These are phyloP conservation scores for Coemansia sp. DNA, from an alignment of 192 early-diverging fungal species.

Conservation along the genomic window DNA sequence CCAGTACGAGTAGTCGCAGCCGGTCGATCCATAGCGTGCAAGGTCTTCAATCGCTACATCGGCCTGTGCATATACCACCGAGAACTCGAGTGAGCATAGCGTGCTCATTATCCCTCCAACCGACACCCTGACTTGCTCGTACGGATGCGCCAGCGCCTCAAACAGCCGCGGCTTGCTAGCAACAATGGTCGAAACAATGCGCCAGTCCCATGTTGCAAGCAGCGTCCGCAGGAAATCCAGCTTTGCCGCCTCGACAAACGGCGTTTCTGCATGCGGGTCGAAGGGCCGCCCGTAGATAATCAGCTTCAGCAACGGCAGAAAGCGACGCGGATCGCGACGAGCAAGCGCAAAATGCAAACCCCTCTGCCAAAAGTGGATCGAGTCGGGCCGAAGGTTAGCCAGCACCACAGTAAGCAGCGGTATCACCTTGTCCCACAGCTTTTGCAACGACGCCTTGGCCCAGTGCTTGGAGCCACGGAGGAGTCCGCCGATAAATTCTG, in stretches of 20 bases:
- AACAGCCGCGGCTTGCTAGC: slow-evolving; percentile 35
- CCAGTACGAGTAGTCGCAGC: slow-evolving; percentile 55
- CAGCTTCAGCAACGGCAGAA: slow-evolving; percentile 71
- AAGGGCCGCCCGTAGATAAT: slow-evolving; percentile 64
- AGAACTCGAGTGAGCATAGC: slow-evolving; percentile 62
- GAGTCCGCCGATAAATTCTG: slow-evolving; percentile 79
- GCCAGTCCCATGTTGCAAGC: slow-evolving; percentile 72
- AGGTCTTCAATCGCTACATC: slow-evolving; percentile 42
- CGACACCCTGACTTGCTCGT: slow-evolving; percentile 86
- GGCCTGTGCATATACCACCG: slow-evolving; percentile 61
- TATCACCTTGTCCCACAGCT: slow-evolving; percentile 73
- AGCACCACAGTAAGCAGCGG: slow-evolving; percentile 68
- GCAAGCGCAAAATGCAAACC: slow-evolving; percentile 64
- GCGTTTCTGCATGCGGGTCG: slow-evolving; percentile 77
- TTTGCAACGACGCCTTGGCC: slow-evolving; percentile 47
- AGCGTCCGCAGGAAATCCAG: slow-evolving; percentile 67
- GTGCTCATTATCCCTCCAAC: slow-evolving; percentile 75
- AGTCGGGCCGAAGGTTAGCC: slow-evolving; percentile 71
- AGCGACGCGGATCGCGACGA: slow-evolving; percentile 79
- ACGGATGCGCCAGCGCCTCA: slow-evolving; percentile 72
- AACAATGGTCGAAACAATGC: slow-evolving; percentile 56
- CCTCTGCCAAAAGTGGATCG: slow-evolving; percentile 74
- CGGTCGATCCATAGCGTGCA: slow-evolving; percentile 43
- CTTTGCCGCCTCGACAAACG: slow-evolving; percentile 85
- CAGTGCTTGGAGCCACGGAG: slow-evolving; percentile 91